Evolutionary conservation across 208 protist species (phyloP), one percentile per base, ranked within the genome.

Genomic region (Acanthamoeba healyi): DNA sequence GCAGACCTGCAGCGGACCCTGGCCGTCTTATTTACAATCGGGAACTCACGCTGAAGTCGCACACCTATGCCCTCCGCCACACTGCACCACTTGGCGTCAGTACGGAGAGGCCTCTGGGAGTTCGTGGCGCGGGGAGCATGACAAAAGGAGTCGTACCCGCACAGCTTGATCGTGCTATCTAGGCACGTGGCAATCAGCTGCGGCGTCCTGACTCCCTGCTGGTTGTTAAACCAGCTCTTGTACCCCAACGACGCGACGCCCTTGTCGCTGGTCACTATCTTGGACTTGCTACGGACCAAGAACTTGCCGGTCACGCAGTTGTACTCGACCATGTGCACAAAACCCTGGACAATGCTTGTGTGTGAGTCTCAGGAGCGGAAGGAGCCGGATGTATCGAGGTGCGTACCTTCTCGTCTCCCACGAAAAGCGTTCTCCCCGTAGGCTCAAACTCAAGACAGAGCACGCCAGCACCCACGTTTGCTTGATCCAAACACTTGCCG

Each of bases 361-460:
- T 58, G 74, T 3, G 74, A 84, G 29, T 5, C 38, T 29, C 22
- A 9, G 4, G 29, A 65, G 36, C 34, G 4, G 29, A 26, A 86
- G 14, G n/a, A 9, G 51, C 12, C 12, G 42, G 29, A 86, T 86
- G 36, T 86, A 15, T 12, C 9, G 15, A 58, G 22, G 26, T 86
- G 19, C 42, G 77, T n/a, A 92, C 86, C 63, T 93, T 93, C 12
- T 70, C 63, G 32, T 93, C 87, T 9, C 87, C 87, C 12, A 93
- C 61, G 29, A 93, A 93, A 2, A 93, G 87, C 2, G 40, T 58
- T 19, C 44, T 93, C 19, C 87, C 87, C 4, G 87, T 79, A 7
- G 87, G 54, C n/a, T 93, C 87, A 77, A 93, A 93, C 63, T 93
- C 87, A n/a, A 93, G 40, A n/a, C 61, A 93, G n/a, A 54, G 26